phyloP scores from a whole-genome alignment of 106 monocot species.

The Dioscorea zingiberensis region DNA sequence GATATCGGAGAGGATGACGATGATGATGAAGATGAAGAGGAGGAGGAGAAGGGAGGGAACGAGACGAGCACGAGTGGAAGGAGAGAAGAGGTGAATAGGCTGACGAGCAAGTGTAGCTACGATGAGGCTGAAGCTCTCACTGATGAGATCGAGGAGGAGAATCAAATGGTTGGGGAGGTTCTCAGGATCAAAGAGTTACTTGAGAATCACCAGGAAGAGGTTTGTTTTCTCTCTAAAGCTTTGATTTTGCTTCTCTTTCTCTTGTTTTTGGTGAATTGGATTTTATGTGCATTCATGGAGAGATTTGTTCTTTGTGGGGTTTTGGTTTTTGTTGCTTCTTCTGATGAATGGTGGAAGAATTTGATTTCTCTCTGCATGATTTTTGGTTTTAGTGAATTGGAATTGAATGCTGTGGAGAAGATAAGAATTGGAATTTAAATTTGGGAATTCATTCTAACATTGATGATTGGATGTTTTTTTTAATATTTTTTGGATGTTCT shows the following conservation, averaged over 20 bases:
- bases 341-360: too few relatives aligned
- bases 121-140: constrained; percentile 77
- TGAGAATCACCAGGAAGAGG: constrained; percentile 18
- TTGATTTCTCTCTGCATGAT: too few relatives aligned
- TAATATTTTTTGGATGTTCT: too few relatives aligned
- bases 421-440: too few relatives aligned
- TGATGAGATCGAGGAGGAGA: constrained; percentile 69
- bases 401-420: too few relatives aligned
- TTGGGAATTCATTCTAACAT: too few relatives aligned
- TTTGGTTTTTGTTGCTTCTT: too few relatives aligned
- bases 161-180: constrained; percentile 57
- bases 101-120: constrained; percentile 43
- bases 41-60: constrained; percentile 32
- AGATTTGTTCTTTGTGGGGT: too few relatives aligned
- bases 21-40: constrained; percentile 16
- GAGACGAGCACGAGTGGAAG: constrained; percentile 23
- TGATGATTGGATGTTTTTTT: too few relatives aligned
- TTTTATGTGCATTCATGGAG: too few relatives aligned
- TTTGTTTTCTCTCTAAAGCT: not conserved
- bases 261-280: not conserved
- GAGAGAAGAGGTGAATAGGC: constrained; percentile 9
- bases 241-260: not conserved
- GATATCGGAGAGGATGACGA: constrained; percentile 7
- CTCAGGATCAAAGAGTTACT: constrained; percentile 52
- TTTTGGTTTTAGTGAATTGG: too few relatives aligned